Conservation (phyloP, 768 basidiomycete genomes). For the Neoboletus subvelutipes region DNA sequence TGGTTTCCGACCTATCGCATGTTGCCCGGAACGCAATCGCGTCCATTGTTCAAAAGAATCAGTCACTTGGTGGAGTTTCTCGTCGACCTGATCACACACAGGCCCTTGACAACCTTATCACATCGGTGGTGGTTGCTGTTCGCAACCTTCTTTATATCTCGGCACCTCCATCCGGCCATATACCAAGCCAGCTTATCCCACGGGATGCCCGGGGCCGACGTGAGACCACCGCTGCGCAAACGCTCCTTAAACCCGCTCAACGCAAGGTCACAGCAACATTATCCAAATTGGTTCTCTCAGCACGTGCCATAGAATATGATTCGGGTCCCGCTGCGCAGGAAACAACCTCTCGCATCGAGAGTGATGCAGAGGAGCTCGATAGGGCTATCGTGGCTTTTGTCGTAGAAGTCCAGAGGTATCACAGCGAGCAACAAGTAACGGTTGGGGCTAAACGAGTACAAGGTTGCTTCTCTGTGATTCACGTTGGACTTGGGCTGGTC, state of each 20-base stretch:
- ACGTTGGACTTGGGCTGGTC: constrained; percentile 74
- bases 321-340: constrained; percentile 61
- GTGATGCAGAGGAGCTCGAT: constrained; percentile 75
- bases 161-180: constrained; percentile 57
- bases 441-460: constrained; percentile 50
- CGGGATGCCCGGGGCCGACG: constrained; percentile 47
- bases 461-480: constrained; percentile 58
- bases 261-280: constrained; percentile 86
- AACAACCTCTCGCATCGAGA: constrained; percentile 68
- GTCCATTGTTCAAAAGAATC: constrained; percentile 56
- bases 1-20: constrained; percentile 60
- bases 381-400: constrained; percentile 69
- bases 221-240: constrained; percentile 45
- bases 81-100: constrained; percentile 55
- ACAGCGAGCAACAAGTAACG: constrained; percentile 33
- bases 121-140: constrained; percentile 64
- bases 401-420: constrained; percentile 61
- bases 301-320: constrained; percentile 87
- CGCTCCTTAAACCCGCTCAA: constrained; percentile 75
- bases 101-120: constrained; percentile 62
- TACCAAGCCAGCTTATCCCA: constrained; percentile 54
- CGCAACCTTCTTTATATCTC: constrained; percentile 75
- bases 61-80: constrained; percentile 45
- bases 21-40: constrained; percentile 58
- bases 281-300: constrained; percentile 84